Evolutionary conservation across 495 filamentous ascomycete species (phyloP).

Genomic region (Cairneyella variabilis): DNA sequence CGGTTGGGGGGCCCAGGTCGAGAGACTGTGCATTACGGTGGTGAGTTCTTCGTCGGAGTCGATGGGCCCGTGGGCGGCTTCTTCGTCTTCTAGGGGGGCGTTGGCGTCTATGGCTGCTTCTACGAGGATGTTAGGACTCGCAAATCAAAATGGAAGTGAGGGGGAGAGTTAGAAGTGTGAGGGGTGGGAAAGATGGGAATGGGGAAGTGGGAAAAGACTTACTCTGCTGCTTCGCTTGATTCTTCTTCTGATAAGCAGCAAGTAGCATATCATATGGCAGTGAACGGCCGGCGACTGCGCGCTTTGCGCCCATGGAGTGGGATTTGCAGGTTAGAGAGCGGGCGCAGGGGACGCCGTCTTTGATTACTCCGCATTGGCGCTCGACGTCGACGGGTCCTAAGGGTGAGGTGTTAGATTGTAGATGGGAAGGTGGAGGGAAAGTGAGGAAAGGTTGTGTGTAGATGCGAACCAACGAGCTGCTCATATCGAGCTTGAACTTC

Average conservation of each 20-base stretch:
- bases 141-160: too few relatives aligned
- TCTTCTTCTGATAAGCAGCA: conserved; percentile 96
- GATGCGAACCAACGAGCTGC: too few relatives aligned
- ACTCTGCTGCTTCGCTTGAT: conserved; percentile 96
- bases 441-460: too few relatives aligned
- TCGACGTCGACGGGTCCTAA: conserved; percentile 86
- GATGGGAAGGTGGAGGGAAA: too few relatives aligned
- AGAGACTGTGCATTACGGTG: conserved; percentile 78
- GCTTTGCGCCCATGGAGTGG: conserved; percentile 94
- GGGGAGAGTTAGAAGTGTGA: too few relatives aligned
- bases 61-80: conserved; percentile 64
- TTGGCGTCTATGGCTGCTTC: conserved; percentile 92
- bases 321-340: conserved; percentile 93
- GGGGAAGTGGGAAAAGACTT: conserved; percentile 26
- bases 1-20: conserved; percentile 71
- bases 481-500: too few relatives aligned
- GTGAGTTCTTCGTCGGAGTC: conserved; percentile 94
- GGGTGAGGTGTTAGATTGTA: too few relatives aligned
- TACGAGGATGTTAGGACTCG: conserved; percentile 37
- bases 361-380: conserved; percentile 88
- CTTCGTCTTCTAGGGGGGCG: conserved; percentile 85
- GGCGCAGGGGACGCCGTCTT: conserved; percentile 83
- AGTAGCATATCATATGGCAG: conserved; percentile 94
- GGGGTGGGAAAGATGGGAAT: not conserved
- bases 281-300: conserved; percentile 82